Evolutionary conservation across 352 stramenopile species (phyloP), one percentile per base, ranked within the genome.

Genomic region (Globisporangium iwayamae): DNA sequence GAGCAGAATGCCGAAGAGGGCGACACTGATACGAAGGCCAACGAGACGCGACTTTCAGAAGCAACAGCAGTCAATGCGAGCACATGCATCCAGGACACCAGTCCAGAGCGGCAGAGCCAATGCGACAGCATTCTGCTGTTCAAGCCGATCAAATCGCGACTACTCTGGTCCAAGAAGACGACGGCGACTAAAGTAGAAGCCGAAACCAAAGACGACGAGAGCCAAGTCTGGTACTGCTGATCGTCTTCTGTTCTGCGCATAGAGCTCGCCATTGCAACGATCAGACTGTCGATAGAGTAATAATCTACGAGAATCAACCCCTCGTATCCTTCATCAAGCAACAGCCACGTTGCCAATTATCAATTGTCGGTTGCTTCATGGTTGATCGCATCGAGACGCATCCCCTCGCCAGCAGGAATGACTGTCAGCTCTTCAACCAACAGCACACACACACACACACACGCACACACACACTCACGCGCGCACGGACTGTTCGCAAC

Each of bases 71-170:
- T 14, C 18, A 6, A n/a, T 16, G 10, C 18, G 13, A 48, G 41
- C n/a, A 18, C 14, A 13, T 7, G 0, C 3, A 28, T n/a, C n/a
- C 45, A 28, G n/a, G 10, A 7, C n/a, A 11, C 45, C n/a, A 3
- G n/a, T n/a, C 6, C 46, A 6, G 20, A 25, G 43, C 18, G 7
- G 9, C 43, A 22, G 46, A 58, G 32, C 34, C 32, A n/a, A 46
- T 53, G 39, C 9, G 56, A 62, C 25, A 14, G 39, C 25, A 39
- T 62, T 25, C 41, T 62, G 39, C 39, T 53, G 22, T 62, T 62
- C 22, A 62, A 62, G 56, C 25, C 56, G 39, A 62, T 62, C 56
- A 62, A 62, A 25, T 8, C 56, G 38, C 39, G 56, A 3, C n/a
- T 46, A 32, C 32, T 58, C 4, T 10, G 9, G 4, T 32, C 52